Evolutionary conservation across 345 rosid genomes (phyloP), one percentile per base, ranked within the genome.

Genomic region (Draba incana): DNA sequence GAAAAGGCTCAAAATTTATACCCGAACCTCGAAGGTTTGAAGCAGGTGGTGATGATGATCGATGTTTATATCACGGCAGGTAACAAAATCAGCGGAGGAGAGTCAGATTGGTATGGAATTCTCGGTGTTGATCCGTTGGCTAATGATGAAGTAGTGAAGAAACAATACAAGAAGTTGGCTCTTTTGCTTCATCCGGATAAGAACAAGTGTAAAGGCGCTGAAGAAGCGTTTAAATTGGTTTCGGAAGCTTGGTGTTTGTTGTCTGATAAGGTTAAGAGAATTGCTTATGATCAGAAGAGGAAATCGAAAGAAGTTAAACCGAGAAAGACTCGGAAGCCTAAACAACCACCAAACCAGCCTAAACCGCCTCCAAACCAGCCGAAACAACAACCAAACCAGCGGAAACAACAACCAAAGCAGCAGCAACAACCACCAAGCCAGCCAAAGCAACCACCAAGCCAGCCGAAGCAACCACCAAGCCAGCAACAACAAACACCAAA

Each of bases 161-260:
- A 83, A 68, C 92, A 91, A 39, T 91, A 85, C 42, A 79, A 76
- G 69, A 88, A 81, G 80, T 76, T 89, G 41, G 92, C 86, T 35
- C 75, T 89, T 68, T 71, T 81, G 75, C 90, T 92, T 67, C 98
- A 88, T 63, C 98, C 98, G 33, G 96, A 92, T 72, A 92, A 92
- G 79, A 92, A 92, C 82, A 90, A 86, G 73, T 84, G 80, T 43
- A 49, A 81, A 13, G 97, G 98, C 39, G 87, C 92, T 0, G 96
- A 85, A 72, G 88, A 90, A 37, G 98, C 96, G 24, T 92, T 92
- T 72, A 88, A 90, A 66, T 67, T 88, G 69, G 88, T 88, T 66
- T 86, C 74, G 0, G 83, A 85, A 79, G 88, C 92, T 47, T 90
- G 92, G 93, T 83, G 78, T 78, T 62, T 90, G 27, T 74, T 92